Evolutionary conservation across 306 rosid species (phyloP).

Genomic region (Casuarina equisetifolia): DNA sequence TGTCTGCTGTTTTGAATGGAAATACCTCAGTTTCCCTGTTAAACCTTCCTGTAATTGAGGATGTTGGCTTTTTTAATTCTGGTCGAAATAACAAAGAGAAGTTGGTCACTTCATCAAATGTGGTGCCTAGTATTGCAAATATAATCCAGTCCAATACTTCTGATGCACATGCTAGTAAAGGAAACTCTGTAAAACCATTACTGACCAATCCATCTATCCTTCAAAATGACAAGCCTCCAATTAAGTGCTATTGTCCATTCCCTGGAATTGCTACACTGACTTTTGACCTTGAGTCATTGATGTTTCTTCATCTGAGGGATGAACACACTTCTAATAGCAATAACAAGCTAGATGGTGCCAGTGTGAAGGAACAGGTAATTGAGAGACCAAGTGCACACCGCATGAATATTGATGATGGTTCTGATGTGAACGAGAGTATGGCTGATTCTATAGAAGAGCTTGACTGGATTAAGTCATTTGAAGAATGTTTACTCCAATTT

Average conservation of each 20-base stretch:
- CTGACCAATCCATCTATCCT: slow-evolving; percentile 32
- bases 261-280: slow-evolving; percentile 82
- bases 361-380: slow-evolving; percentile 53
- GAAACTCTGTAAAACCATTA: slow-evolving; percentile 34
- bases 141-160: slow-evolving; percentile 44
- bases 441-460: slow-evolving; percentile 43
- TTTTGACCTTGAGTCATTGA: slow-evolving; percentile 77
- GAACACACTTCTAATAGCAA: slow-evolving; percentile 37
- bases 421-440: slow-evolving; percentile 30
- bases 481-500: slow-evolving; percentile 76
- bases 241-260: slow-evolving; percentile 83
- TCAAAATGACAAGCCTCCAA: slow-evolving; percentile 58
- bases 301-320: slow-evolving; percentile 54
- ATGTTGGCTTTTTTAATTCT: slow-evolving; percentile 58
- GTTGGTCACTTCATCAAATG: slow-evolving; percentile 45
- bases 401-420: slow-evolving; percentile 33
- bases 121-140: slow-evolving; percentile 46
- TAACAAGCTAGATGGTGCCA: slow-evolving; percentile 34
- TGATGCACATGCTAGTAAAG: slow-evolving; percentile 45
- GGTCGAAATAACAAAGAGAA: slow-evolving; percentile 39
- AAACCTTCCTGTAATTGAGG: slow-evolving; percentile 71
- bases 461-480: slow-evolving; percentile 59
- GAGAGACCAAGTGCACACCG: slow-evolving; percentile 47
- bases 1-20: slow-evolving; percentile 67
- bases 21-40: slow-evolving; percentile 90